These are phyloP conservation scores for Royoungia palumana DNA, from an alignment of 768 basidiomycete species.

Conservation along the genomic window DNA sequence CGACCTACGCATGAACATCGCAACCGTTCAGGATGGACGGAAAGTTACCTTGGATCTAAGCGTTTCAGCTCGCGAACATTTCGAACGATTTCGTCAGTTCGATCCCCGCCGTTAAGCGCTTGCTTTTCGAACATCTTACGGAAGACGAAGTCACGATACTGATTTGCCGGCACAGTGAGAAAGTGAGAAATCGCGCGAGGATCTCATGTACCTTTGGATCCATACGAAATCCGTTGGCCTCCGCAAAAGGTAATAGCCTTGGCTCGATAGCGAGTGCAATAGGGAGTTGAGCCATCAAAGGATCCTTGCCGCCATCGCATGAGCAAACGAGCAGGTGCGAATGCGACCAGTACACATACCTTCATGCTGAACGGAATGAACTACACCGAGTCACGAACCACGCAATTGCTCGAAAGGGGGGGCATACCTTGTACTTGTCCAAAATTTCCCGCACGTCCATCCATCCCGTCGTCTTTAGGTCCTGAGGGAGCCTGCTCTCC, in stretches of 20 bases:
- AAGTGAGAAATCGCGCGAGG: neutral
- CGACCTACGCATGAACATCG: conserved; percentile 4
- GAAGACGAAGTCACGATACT: conserved; percentile 87
- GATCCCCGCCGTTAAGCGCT: conserved; percentile 45
- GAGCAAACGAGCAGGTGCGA: neutral
- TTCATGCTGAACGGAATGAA: conserved; percentile 76
- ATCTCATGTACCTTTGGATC: conserved; percentile 58
- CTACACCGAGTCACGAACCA: conserved; percentile 35
- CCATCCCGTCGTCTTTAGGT: conserved; percentile 57
- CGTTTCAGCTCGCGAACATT: conserved; percentile 72
- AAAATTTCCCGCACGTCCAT: conserved; percentile 64
- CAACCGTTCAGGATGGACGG: neutral
- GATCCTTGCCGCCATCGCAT: conserved; percentile 47
- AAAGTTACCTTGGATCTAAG: conserved; percentile 60
- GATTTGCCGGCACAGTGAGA: conserved; percentile 11
- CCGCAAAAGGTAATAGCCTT: conserved; percentile 65
- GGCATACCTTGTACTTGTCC: conserved; percentile 61
- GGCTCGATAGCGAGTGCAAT: conserved; percentile 76
- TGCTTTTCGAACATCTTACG: conserved; percentile 78
- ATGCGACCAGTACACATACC: conserved; percentile 42
- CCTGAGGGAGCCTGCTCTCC: conserved; percentile 62
- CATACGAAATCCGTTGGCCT: conserved; percentile 73
- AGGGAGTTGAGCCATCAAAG: conserved; percentile 74
- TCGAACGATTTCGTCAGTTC: conserved; percentile 58
- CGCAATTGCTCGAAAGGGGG: conserved; percentile 3